Conservation (phyloP, 768 basidiomycete genomes). For the Lepiota venenata region DNA sequence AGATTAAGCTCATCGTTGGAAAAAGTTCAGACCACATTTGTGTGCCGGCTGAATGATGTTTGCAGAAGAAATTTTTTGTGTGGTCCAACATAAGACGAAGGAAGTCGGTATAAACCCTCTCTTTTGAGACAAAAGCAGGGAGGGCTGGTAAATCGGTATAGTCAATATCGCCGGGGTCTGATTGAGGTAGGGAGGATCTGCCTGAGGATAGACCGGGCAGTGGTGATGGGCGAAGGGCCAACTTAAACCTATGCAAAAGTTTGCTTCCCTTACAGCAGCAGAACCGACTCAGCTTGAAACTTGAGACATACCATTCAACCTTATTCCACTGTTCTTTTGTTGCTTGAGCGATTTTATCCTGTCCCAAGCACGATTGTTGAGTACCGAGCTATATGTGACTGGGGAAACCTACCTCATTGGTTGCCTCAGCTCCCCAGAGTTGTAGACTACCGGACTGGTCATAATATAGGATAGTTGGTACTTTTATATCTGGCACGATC, state of each 20-base stretch:
- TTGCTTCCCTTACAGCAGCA: too few species aligned
- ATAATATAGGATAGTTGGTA: slow-evolving; percentile 37
- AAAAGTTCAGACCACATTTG: slow-evolving; percentile 14
- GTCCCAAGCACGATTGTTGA: not conserved
- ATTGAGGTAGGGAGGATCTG: too few species aligned
- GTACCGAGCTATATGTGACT: not conserved
- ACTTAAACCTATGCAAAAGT: slow-evolving; percentile 22
- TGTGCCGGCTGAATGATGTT: not conserved
- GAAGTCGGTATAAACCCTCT: slow-evolving; percentile 22
- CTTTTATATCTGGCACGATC: slow-evolving; percentile 25
- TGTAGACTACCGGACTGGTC: slow-evolving; percentile 17
- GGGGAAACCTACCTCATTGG: slow-evolving; percentile 14
- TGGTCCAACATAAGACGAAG: slow-evolving; percentile 20
- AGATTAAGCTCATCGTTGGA: slow-evolving; percentile 17
- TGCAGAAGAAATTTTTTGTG: slow-evolving; percentile 17
- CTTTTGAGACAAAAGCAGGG: slow-evolving; percentile 17
- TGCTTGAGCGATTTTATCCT: not conserved
- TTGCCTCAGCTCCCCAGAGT: slow-evolving; percentile 17
- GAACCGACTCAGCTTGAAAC: too few species aligned
- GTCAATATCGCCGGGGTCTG: not conserved
- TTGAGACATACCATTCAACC: slow-evolving; percentile 18
- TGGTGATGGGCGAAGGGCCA: slow-evolving; percentile 18
- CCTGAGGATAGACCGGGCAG: slow-evolving; percentile 11
- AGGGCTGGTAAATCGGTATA: slow-evolving; percentile 12
- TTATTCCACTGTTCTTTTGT: slow-evolving; percentile 10